phyloP scores from a whole-genome alignment of 2,329 filamentous ascomycete genomes.

The Trichophyton benhamiae region DNA sequence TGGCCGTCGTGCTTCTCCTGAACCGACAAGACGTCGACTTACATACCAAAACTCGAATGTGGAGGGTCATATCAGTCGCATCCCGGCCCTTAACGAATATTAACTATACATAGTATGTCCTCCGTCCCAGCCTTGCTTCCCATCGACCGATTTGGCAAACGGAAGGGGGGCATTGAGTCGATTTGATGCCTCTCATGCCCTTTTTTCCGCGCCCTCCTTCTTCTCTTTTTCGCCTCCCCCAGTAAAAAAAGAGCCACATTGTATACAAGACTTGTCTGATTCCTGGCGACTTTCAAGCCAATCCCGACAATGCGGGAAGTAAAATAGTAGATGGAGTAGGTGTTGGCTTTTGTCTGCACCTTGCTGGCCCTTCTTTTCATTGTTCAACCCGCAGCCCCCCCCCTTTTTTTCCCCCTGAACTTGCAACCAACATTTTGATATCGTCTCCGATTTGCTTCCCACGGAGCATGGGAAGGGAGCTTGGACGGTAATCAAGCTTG shows the following conservation, averaged over 20 bases:
- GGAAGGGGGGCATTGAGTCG: not conserved
- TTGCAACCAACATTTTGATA: not conserved
- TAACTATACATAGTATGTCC: not conserved
- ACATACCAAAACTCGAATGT: not conserved
- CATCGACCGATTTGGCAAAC: conserved; percentile 1
- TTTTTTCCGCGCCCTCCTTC: too few relatives aligned
- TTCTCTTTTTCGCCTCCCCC: too few relatives aligned
- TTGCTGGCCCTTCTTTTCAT: not conserved
- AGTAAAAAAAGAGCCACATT: too few relatives aligned
- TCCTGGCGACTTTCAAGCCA: not conserved
- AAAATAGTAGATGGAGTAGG: not conserved
- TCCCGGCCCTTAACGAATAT: not conserved
- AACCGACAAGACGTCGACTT: not conserved
- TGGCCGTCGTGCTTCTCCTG: not conserved
- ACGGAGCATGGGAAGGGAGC: not conserved
- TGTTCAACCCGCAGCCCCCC: not conserved
- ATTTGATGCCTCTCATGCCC: not conserved
- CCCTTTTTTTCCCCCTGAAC: not conserved
- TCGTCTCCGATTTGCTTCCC: not conserved
- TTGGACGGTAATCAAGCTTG: not conserved
- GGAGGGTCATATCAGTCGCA: not conserved
- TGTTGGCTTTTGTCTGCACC: not conserved
- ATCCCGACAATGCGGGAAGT: not conserved
- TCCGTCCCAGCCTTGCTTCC: not conserved
- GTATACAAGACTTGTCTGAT: too few relatives aligned